Percentiles rank a stretch among this genome's conserved stretches.
These are phyloP conservation scores for Geotrichum klebahnii DNA, from an alignment of 1,139 yeast species.

Conservation along the genomic window DNA sequence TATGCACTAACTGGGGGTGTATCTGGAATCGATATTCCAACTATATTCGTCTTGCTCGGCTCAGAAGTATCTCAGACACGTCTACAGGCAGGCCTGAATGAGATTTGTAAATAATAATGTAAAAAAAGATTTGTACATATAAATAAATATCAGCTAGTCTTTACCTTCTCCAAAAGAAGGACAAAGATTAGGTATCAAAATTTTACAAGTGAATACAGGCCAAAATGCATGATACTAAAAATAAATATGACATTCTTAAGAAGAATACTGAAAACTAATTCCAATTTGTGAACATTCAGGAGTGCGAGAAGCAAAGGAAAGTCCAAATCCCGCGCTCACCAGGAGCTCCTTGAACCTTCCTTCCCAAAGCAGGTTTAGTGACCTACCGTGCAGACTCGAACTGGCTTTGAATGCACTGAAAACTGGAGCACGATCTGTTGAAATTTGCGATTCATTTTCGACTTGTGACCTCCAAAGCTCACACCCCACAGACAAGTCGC, in stretches of 20 bases:
- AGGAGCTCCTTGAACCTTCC: constrained; percentile 79
- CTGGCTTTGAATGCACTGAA: constrained; percentile 72
- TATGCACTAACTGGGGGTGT: constrained; percentile 69
- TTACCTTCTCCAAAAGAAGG: neutral
- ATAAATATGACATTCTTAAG: too few relatives aligned
- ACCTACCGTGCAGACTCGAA: constrained; percentile 61
- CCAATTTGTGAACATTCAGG: constrained; percentile 40
- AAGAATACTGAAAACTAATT: constrained; percentile 40
- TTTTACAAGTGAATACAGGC: too few relatives aligned
- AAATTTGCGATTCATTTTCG: constrained; percentile 13
- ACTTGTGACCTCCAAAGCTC: constrained; percentile 59
- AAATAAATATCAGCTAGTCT: neutral
- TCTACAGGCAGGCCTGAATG: neutral
- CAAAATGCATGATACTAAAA: too few relatives aligned
- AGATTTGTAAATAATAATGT: neutral
- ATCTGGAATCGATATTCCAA: constrained; percentile 68
- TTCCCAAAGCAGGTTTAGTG: constrained; percentile 74
- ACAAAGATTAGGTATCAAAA: too few relatives aligned
- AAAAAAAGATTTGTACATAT: neutral
- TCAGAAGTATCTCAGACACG: constrained; percentile 32
- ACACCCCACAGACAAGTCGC: constrained; percentile 80
- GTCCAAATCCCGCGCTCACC: constrained; percentile 67
- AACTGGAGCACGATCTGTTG: constrained; percentile 36
- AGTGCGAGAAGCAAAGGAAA: constrained; percentile 37
- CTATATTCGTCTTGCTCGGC: constrained; percentile 57